phyloP scores from a whole-genome alignment of 1,139 yeast genomes.

The Magnusiomyces paraingens region DNA sequence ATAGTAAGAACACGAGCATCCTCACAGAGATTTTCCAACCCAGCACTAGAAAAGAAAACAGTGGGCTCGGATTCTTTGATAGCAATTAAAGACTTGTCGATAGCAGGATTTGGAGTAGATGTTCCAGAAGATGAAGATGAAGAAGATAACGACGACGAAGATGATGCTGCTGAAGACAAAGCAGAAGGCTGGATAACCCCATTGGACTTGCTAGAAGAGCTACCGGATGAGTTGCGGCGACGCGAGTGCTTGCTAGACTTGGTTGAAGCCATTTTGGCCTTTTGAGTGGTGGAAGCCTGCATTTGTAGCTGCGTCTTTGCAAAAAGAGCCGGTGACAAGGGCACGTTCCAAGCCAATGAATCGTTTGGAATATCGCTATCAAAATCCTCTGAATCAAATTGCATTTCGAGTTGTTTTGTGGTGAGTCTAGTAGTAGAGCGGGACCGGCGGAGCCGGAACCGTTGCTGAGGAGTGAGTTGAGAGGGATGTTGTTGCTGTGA shows the following conservation, averaged over 20 bases:
- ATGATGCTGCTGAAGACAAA: conserved; percentile 2
- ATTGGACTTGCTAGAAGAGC: conserved; percentile 10
- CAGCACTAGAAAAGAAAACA: conserved; percentile 17
- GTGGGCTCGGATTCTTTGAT: conserved; percentile 25
- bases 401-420: conserved; percentile 32
- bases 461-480: conserved; percentile 14
- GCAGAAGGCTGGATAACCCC: conserved; percentile 10
- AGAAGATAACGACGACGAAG: conserved; percentile 11
- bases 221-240: conserved; percentile 4
- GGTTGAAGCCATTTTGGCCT: conserved; percentile 9
- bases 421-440: conserved; percentile 17
- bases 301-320: conserved; percentile 27
- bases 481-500: conserved; percentile 6
- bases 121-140: conserved; percentile 19
- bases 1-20: conserved; percentile 48
- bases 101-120: conserved; percentile 8
- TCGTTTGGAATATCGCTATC: conserved; percentile 52
- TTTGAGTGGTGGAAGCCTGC: conserved; percentile 1
- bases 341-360: conserved; percentile 54
- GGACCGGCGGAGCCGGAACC: conserved; percentile 11
- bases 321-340: conserved; percentile 48
- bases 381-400: conserved; percentile 29
- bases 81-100: conserved; percentile 9
- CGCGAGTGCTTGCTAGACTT: conserved; percentile 1
- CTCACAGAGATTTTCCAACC: conserved; percentile 27